Conservation (phyloP, 1,284 basidiomycete genomes). For the Coniferiporia weirii region DNA sequence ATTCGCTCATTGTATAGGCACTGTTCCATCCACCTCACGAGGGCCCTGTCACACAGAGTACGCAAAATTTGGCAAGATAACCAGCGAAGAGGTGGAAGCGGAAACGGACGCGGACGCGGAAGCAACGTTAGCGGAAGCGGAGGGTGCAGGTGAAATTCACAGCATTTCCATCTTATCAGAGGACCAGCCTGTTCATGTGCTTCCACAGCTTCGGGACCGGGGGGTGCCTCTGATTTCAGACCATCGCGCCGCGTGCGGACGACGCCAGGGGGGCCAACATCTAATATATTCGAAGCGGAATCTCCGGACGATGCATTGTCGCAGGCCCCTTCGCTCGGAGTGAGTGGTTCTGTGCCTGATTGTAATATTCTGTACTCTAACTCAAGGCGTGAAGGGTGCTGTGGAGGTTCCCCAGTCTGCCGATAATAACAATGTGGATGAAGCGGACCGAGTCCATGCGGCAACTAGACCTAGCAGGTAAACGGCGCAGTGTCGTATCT, state of each 20-base stretch:
- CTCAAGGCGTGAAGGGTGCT: background rate
- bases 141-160: background rate
- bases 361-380: background rate
- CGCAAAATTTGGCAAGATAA: slow-evolving; percentile 50
- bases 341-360: background rate
- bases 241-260: slow-evolving; percentile 23
- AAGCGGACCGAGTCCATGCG: background rate
- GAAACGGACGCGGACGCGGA: background rate
- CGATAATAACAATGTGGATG: background rate
- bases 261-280: slow-evolving; percentile 20
- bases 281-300: slow-evolving; percentile 16
- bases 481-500: background rate
- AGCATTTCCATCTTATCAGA: background rate
- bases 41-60: slow-evolving; percentile 40
- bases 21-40: background rate
- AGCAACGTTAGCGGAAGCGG: background rate
- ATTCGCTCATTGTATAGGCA: background rate
- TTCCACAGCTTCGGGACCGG: background rate
- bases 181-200: background rate
- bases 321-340: slow-evolving; percentile 1
- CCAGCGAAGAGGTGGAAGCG: background rate
- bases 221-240: slow-evolving; percentile 14
- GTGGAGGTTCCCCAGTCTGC: background rate
- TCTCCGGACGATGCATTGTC: slow-evolving; percentile 19
- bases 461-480: slow-evolving; percentile 17